phyloP scores from a whole-genome alignment of 2,329 filamentous ascomycete species.

The Pestalotiopsis sp. region DNA sequence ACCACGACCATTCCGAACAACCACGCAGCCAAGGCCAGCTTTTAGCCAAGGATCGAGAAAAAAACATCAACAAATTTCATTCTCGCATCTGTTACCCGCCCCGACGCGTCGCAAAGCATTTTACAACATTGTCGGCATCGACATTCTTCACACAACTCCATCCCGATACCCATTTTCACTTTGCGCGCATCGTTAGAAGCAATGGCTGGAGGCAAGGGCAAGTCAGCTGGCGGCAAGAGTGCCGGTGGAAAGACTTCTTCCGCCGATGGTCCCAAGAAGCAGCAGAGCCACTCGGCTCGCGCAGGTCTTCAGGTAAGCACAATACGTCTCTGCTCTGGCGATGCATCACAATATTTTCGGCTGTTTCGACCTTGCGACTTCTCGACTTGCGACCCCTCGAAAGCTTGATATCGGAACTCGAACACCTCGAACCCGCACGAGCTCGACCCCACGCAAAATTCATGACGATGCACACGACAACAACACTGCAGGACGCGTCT shows the following conservation, averaged over 20 bases:
- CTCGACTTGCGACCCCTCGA: background rate
- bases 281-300: slow-evolving; percentile 93
- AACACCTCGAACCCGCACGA: slow-evolving; percentile 9
- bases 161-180: background rate
- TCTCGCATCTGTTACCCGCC: slow-evolving; percentile 1
- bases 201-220: slow-evolving; percentile 91
- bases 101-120: slow-evolving; percentile 8
- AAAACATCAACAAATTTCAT: slow-evolving; percentile 17
- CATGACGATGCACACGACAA: slow-evolving; percentile 11
- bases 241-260: slow-evolving; percentile 37
- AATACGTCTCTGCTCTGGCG: background rate
- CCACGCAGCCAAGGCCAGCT: slow-evolving; percentile 7
- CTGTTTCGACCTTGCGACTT: background rate
- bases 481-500: slow-evolving; percentile 1
- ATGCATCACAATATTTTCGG: slow-evolving; percentile 4
- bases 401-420: slow-evolving; percentile 10
- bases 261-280: slow-evolving; percentile 76
- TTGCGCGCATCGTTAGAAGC: slow-evolving; percentile 31
- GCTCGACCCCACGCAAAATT: slow-evolving; percentile 1
- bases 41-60: slow-evolving; percentile 1
- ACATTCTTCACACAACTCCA: background rate
- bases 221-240: slow-evolving; percentile 77
- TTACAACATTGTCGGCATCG: background rate
- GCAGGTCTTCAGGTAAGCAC: slow-evolving; percentile 87
- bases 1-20: slow-evolving; percentile 2